A percentile compares a stretch with the other conserved stretches of the same genome.
Conservation (phyloP, 2,329 filamentous ascomycete genomes). For the Aspergillus pseudotamarii region DNA sequence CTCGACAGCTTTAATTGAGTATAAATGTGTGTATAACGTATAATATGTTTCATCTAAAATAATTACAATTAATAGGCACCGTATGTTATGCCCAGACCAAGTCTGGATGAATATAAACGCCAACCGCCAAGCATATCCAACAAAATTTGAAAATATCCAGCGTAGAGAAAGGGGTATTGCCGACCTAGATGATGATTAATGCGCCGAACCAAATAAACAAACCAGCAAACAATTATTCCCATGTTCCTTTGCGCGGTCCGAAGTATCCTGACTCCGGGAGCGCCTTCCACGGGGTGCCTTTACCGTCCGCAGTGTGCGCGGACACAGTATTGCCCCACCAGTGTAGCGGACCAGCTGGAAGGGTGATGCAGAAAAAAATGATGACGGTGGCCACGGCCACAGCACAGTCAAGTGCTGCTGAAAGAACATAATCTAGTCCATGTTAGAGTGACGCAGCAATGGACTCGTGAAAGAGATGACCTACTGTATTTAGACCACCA, state of each 20-base stretch:
- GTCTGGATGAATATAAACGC: neutral
- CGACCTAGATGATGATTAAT: neutral
- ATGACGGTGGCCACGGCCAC: slow-evolving; percentile 47
- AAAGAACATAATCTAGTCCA: slow-evolving; percentile 43
- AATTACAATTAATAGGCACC: neutral
- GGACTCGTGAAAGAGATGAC: slow-evolving; percentile 10
- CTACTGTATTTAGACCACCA: slow-evolving; percentile 54
- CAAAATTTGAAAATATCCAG: neutral
- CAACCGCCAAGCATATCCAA: neutral
- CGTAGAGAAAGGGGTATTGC: neutral
- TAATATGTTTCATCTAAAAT: neutral
- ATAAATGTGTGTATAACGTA: neutral
- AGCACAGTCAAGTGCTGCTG: slow-evolving; percentile 47
- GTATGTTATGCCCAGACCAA: neutral
- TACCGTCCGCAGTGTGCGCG: slow-evolving; percentile 43
- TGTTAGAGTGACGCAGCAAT: slow-evolving; percentile 10
- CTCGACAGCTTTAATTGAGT: too few relatives aligned
- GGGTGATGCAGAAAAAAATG: slow-evolving; percentile 49
- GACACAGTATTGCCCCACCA: slow-evolving; percentile 50
- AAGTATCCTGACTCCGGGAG: slow-evolving; percentile 34
- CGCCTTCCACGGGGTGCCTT: slow-evolving; percentile 38
- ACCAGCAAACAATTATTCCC: slow-evolving; percentile 23
- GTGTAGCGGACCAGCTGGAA: slow-evolving; percentile 40
- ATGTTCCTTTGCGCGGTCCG: slow-evolving; percentile 30
- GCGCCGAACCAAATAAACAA: neutral